Percentiles rank a stretch among this genome's conserved stretches.
Conservation (phyloP, 2,329 filamentous ascomycete genomes). For the Annulohypoxylon truncatum region DNA sequence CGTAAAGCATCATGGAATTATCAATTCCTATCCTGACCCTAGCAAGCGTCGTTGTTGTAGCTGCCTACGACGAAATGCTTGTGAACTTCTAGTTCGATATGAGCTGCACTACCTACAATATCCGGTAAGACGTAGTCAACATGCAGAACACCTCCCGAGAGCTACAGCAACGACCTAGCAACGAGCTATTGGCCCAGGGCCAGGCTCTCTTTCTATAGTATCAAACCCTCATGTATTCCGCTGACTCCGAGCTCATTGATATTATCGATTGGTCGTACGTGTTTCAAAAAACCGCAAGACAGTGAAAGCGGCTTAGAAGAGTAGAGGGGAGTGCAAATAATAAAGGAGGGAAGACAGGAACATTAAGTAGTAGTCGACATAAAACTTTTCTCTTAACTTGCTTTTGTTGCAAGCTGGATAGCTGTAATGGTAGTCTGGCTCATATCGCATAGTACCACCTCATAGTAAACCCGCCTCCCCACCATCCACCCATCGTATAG, state of each 20-base stretch:
- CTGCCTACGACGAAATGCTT: not conserved
- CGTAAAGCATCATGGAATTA: not conserved
- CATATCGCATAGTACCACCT: conserved; percentile 1
- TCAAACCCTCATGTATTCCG: not conserved
- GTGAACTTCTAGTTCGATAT: conserved; percentile 4
- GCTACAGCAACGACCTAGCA: not conserved
- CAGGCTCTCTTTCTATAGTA: not conserved
- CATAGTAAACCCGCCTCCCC: not conserved
- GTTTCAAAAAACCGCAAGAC: not conserved
- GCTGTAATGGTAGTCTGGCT: not conserved
- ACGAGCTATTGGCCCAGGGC: conserved; percentile 3
- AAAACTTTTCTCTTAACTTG: conserved; percentile 5
- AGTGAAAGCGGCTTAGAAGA: not conserved
- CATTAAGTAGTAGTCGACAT: not conserved
- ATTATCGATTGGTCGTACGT: conserved; percentile 13
- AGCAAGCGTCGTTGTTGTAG: not conserved
- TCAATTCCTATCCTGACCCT: not conserved
- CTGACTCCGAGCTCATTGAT: conserved; percentile 1
- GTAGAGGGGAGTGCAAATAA: not conserved
- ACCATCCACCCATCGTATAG: not conserved
- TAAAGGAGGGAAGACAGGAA: not conserved
- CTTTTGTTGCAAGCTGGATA: not conserved
- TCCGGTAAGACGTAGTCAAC: not conserved
- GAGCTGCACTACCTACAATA: conserved; percentile 1
- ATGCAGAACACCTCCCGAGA: not conserved